Conservation (phyloP, 2,329 filamentous ascomycete species). For the Fusarium anthophilum region DNA sequence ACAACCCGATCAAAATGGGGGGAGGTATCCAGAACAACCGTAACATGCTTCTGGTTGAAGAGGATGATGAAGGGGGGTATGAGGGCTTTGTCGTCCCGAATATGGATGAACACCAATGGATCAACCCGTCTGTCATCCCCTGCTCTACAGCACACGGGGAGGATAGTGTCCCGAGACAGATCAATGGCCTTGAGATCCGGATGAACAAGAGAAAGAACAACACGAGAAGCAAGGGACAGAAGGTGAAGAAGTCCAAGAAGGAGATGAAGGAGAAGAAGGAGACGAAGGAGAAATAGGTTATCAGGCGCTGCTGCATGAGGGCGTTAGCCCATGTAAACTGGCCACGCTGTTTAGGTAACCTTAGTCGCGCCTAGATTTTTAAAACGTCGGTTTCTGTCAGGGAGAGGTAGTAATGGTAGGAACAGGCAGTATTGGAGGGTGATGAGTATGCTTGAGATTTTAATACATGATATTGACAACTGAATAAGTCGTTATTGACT, state of each 20-base stretch:
- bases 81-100: neutral
- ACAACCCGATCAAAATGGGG: neutral
- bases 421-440: neutral
- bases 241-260: neutral
- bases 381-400: neutral
- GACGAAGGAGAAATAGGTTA: neutral
- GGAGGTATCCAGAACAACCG: neutral
- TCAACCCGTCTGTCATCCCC: neutral
- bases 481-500: neutral
- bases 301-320: fast-evolving
- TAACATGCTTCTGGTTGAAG: neutral
- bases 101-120: neutral
- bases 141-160: neutral
- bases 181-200: neutral
- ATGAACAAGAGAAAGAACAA: too few relatives aligned
- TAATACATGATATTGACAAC: neutral
- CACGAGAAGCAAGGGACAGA: neutral
- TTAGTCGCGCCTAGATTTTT: neutral
- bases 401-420: neutral
- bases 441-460: neutral
- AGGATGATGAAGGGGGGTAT: fast-evolving
- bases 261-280: neutral
- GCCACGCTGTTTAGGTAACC: neutral
- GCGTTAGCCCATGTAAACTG: neutral
- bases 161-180: neutral